Evolutionary conservation across 371 early-diverging fungal genomes (phyloP), one percentile per base, ranked within the genome.

Genomic region (Mortierella sp.): DNA sequence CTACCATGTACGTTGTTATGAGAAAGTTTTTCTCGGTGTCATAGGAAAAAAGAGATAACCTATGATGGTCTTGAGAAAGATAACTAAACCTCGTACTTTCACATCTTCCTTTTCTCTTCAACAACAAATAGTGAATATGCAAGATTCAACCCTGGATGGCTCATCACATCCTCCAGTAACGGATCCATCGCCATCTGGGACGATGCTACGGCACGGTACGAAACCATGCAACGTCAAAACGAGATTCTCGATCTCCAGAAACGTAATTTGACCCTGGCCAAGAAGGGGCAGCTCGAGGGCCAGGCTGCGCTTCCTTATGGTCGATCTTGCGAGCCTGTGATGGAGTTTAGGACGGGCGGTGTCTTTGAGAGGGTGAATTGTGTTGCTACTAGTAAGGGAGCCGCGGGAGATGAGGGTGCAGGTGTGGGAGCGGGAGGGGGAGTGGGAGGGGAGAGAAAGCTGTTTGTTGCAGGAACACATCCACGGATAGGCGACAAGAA

Each of bases 321-420:
- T 54, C 78, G 83, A 44, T 74, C 84, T 28, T 40, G 74, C 21
- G 31, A 78, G 13, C 86, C 86, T 10, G 3, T 81, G 53, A 51
- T 46, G 28, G 86, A 85, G 69, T 85, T 85, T 37, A 69, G 50
- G 48, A 64, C 75, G 26, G 61, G 46, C n/a, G 71, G 37, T 55
- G 71, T 79, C n/a, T 85, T 85, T 85, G 86, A 85, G 46, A 78
- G 86, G 14, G n/a, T 85, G 48, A 85, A 85, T 46, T 81, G 81
- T 50, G n/a, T 85, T 37, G 50, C 80, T 24, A 83, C 80, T 11
- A 77, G 71, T 44, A 69, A 74, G 43, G 54, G 37, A 3, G 61
- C 1, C 34, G 61, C 21, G 46, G 50, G 57, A 28, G 59, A 28
- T 19, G 70, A 28, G 13, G 40, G 28, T 37, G 48, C 53, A 43